phyloP scores from a whole-genome alignment of 345 rosid genomes.

The Heritiera littoralis region DNA sequence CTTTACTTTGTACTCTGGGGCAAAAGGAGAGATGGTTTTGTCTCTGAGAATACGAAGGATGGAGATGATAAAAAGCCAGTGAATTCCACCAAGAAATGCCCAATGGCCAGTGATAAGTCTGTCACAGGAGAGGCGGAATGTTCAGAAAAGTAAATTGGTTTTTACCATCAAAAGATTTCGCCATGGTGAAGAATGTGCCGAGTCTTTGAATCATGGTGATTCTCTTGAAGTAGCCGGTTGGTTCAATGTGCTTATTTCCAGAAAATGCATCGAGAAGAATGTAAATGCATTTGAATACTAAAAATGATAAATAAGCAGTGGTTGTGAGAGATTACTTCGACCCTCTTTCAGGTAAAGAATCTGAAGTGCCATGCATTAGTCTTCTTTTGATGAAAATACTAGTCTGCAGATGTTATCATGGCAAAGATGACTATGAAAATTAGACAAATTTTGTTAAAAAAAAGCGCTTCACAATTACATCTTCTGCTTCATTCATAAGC shows the following conservation, averaged over 20 bases:
- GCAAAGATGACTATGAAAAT: neutral
- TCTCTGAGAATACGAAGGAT: neutral
- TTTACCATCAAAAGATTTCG: no score
- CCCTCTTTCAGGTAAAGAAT: no score
- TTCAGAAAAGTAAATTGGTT: neutral
- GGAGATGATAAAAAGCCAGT: neutral
- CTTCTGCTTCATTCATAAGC: no score
- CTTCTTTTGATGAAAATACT: neutral
- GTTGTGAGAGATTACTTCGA: no score
- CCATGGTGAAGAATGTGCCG: neutral
- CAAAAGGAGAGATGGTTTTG: neutral
- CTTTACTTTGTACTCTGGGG: conserved; percentile 14
- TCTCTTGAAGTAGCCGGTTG: neutral
- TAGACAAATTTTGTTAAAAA: no score
- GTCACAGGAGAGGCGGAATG: neutral
- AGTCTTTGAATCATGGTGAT: no score
- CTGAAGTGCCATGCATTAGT: neutral
- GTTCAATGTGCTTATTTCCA: neutral
- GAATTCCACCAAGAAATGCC: neutral
- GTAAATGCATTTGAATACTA: neutral
- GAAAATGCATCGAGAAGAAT: neutral
- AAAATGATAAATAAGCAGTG: neutral
- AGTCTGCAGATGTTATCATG: neutral
- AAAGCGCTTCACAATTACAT: neutral
- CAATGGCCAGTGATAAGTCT: neutral